Evolutionary conservation across 495 filamentous ascomycete genomes (phyloP), one percentile per base, ranked within the genome.

Genomic region (Neurospora sp.): DNA sequence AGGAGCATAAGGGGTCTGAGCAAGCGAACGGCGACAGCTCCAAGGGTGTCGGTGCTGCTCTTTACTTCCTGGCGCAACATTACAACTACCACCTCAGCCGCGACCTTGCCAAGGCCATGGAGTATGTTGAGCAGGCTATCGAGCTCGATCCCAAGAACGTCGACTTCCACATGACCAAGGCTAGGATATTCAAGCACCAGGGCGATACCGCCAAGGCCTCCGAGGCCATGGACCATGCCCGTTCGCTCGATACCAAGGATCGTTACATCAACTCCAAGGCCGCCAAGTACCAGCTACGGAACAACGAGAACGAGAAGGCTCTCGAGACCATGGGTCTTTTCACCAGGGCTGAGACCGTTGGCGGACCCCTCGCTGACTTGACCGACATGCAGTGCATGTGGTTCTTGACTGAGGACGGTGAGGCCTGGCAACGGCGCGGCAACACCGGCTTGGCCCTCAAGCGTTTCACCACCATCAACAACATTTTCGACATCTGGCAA

Each of bases 341-440:
- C 83, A 99, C 96, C 0, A 87, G 94, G 70, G 85, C 84, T 69
- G 96, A 99, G 76, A 92, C 93, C 6, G 87, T 90, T 14, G 94
- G 94, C 16, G 96, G 96, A 2, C 91, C 96, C 37, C 81, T 98
- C 40, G 92, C 91, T 48, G 96, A 99, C 81, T 88, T 99, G 20
- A 89, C 94, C 71, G 96, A 99, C 74, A 98, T 99, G 96, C 96
- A 99, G 81, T 97, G 96, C 78, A 90, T 97, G 73, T 99, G 96
- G 96, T 99, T 91, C 80, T 81, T 98, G 75, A 95, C 92, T 27
- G 96, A 99, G 82, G 96, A 98, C 80, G 96, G 93, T 38, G 92
- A 97, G 82, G 88, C 95, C 0, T 96, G 95, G 80, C 81, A 92
- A 70, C 91, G 96, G 35, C 93, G 94, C 80, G 89, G 89, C 75